phyloP scores from a whole-genome alignment of 164 flowering plant species.

The Liquidambar formosana region DNA sequence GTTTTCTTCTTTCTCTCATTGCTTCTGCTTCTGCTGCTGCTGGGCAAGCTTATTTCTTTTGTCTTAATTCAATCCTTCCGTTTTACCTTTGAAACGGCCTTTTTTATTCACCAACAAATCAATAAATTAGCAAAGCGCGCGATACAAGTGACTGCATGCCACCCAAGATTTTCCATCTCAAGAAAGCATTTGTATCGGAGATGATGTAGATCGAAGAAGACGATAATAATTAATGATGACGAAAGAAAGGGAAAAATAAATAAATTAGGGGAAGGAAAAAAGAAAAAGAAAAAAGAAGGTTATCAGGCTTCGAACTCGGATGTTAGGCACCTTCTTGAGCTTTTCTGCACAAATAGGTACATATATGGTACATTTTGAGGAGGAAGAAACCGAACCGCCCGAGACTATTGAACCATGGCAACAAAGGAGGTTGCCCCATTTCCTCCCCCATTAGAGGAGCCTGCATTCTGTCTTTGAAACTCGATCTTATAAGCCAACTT shows the following conservation, averaged over 20 bases:
- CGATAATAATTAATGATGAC: background rate
- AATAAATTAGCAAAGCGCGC: conserved; percentile 32
- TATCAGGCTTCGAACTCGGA: conserved; percentile 1
- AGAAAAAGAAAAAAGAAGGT: conserved; percentile 4
- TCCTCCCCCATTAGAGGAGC: conserved; percentile 38
- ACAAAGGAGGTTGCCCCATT: conserved; percentile 40
- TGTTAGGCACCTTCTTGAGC: conserved; percentile 12
- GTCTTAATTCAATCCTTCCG: conserved; percentile 19
- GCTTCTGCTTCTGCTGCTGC: background rate
- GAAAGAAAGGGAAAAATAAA: too few relatives aligned
- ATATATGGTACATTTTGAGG: conserved; percentile 38
- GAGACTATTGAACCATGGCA: conserved; percentile 49
- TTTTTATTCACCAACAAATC: conserved; percentile 47
- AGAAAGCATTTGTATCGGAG: background rate
- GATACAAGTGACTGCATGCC: too few relatives aligned
- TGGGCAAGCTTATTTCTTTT: conserved; percentile 4
- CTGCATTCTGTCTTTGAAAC: conserved; percentile 40
- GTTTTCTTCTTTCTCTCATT: background rate
- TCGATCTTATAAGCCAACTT: conserved; percentile 49
- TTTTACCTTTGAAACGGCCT: conserved; percentile 16
- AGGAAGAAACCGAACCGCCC: background rate
- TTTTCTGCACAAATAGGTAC: conserved; percentile 30
- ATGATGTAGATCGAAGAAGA: background rate
- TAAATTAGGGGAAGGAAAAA: conserved; percentile 1
- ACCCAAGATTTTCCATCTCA: conserved; percentile 9